A percentile compares a stretch with the other conserved stretches of the same genome.
Conservation (phyloP, 352 stramenopile species). For the Globisporangium irregulare region DNA sequence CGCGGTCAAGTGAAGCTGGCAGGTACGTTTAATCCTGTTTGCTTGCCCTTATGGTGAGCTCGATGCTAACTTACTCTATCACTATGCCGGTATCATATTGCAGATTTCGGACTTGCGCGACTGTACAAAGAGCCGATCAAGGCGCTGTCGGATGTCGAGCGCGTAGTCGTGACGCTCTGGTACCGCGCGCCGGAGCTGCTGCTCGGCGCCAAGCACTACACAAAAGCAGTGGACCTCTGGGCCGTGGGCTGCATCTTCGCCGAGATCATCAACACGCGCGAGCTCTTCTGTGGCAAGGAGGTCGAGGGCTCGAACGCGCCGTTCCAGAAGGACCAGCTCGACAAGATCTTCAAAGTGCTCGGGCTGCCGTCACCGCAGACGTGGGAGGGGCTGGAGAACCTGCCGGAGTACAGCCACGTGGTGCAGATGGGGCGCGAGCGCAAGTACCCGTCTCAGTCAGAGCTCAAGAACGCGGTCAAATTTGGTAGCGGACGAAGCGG, state of each 20-base stretch:
- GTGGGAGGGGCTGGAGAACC: conserved; percentile 81
- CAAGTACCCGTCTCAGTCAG: conserved; percentile 80
- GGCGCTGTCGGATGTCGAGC: conserved; percentile 83
- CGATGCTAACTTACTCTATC: background rate
- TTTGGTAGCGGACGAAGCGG: conserved; percentile 69
- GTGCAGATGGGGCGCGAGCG: conserved; percentile 83
- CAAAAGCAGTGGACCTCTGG: conserved; percentile 95
- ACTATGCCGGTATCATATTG: background rate
- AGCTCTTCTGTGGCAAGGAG: conserved; percentile 88
- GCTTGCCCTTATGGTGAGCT: background rate
- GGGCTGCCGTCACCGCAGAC: conserved; percentile 81
- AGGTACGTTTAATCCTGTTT: conserved; percentile 20
- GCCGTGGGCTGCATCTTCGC: conserved; percentile 95
- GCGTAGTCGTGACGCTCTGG: conserved; percentile 95
- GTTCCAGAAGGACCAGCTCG: conserved; percentile 89
- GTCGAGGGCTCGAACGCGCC: conserved; percentile 84
- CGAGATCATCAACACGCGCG: conserved; percentile 86
- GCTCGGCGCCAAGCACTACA: conserved; percentile 92
- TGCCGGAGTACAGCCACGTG: conserved; percentile 81
- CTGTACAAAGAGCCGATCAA: conserved; percentile 90
- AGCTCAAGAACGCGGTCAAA: conserved; percentile 85
- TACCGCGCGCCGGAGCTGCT: conserved; percentile 95
- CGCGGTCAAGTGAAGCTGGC: conserved; percentile 82
- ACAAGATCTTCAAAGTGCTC: conserved; percentile 91
- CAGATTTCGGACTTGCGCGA: conserved; percentile 84